phyloP scores from a whole-genome alignment of 352 stramenopile genomes.

The Pythium rhizo-oryzae region DNA sequence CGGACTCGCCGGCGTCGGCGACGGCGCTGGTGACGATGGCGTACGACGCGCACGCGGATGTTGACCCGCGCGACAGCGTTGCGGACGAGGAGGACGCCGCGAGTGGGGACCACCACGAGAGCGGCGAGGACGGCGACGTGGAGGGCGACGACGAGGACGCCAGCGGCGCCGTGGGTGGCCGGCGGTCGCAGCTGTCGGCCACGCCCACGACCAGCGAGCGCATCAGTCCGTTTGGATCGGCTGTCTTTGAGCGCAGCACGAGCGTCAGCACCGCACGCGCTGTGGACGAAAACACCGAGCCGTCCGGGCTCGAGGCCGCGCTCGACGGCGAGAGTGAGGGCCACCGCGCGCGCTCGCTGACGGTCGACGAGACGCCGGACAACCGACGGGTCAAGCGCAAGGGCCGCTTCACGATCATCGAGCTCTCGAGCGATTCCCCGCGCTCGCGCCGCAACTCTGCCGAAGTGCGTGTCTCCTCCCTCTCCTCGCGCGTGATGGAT shows the following conservation, averaged over 20 bases:
- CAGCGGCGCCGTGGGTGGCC: no score
- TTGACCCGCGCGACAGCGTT: background rate
- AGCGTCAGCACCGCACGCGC: background rate
- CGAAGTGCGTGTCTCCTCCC: conserved; percentile 40
- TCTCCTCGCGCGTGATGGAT: background rate
- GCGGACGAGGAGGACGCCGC: conserved; percentile 4
- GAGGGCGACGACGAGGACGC: conserved; percentile 15
- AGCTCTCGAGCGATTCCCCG: conserved; percentile 66
- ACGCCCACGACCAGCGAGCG: conserved; percentile 21
- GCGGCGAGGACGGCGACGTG: conserved; percentile 18
- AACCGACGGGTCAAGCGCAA: conserved; percentile 60
- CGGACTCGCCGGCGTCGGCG: conserved; percentile 39
- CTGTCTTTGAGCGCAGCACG: conserved; percentile 27
- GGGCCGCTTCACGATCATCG: conserved; percentile 87
- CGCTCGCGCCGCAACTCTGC: conserved; percentile 54
- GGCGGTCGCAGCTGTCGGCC: background rate
- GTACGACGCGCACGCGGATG: no score
- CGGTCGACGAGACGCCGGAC: conserved; percentile 26
- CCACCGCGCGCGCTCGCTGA: conserved; percentile 9
- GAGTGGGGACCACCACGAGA: conserved; percentile 2
- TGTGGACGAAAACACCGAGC: conserved; percentile 6
- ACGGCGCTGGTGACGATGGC: background rate
- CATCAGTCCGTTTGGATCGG: conserved; percentile 32
- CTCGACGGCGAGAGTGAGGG: background rate
- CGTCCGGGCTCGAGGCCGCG: background rate